phyloP scores from a whole-genome alignment of 257 asterid genomes.

The Leonotis leonurus region DNA sequence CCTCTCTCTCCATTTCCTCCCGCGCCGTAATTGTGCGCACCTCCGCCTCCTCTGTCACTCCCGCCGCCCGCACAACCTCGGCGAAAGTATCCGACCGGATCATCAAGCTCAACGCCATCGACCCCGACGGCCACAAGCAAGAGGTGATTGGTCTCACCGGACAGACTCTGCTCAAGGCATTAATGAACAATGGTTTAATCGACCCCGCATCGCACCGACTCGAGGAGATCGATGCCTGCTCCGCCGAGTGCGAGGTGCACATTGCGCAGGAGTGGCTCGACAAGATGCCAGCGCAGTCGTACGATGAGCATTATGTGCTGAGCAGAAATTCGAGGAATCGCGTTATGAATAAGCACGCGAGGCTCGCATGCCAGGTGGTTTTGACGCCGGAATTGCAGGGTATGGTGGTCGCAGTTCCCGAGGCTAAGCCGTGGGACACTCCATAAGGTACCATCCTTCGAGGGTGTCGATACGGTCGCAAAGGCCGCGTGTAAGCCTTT shows the following conservation, averaged over 20 bases:
- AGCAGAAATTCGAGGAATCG: constrained; percentile 52
- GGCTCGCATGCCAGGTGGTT: constrained; percentile 56
- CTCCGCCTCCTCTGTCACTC: constrained; percentile 21
- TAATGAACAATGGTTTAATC: constrained; percentile 63
- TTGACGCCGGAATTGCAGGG: constrained; percentile 45
- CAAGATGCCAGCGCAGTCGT: constrained; percentile 67
- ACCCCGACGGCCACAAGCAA: constrained; percentile 65
- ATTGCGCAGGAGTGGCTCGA: constrained; percentile 97
- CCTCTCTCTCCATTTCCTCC: constrained; percentile 28
- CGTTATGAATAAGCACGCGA: constrained; percentile 42
- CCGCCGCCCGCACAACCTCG: constrained; percentile 37
- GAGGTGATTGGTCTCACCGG: constrained; percentile 66
- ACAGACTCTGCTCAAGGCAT: constrained; percentile 78
- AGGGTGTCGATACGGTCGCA: constrained; percentile 33
- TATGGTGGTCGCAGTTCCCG: constrained; percentile 55
- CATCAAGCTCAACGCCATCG: constrained; percentile 71
- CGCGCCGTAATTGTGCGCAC: constrained; percentile 29
- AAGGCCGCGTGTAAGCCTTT: constrained; percentile 14
- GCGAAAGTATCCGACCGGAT: constrained; percentile 87
- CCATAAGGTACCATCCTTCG: constrained; percentile 29
- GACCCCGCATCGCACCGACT: constrained; percentile 92
- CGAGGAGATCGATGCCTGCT: constrained; percentile 93
- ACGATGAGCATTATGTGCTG: constrained; percentile 49
- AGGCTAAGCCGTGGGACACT: constrained; percentile 47
- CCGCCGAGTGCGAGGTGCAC: constrained; percentile 97